Evolutionary conservation across 768 basidiomycete genomes (phyloP), one percentile per base, ranked within the genome.

Genomic region (Termitomyces sp.): DNA sequence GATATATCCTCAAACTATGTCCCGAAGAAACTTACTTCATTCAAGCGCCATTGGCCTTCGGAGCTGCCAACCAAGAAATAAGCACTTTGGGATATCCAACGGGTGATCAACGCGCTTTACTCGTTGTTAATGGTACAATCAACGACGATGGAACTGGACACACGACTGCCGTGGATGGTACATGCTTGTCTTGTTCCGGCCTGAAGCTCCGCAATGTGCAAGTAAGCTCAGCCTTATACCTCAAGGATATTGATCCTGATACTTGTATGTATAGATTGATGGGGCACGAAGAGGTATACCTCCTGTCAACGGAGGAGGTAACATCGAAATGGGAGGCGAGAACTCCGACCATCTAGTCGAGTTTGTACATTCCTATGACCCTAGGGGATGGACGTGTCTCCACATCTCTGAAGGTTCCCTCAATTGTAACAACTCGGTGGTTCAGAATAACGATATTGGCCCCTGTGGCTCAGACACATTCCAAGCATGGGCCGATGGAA

Each of bases 391-490:
- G 91, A 83, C 88, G 8, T 92, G 91, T 67, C 75, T 94, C 40
- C 93, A 94, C 63, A 66, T 94, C 33, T 73, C 77, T 0, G 85
- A 93, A 67, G 92, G 91, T 4, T 68, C 77, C 35, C 74, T 87
- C 38, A 74, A 68, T 9, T 94, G 91, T 71, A 78, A 73, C 56
- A 84, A 84, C 55, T 74, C 71, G 12, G 81, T 80, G 3, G 75
- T 94, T 33, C 86, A 87, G 65, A 86, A 91, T 70, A 94, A 94
- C 62, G 88, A 92, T 60, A 84, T 94, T 43, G 92, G 88, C 3
- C 89, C 90, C 2, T 85, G 86, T 58, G 89, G 90, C 9, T 72
- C 72, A 1, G 84, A 87, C 56, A 58, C 62, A 4, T 88, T 80
- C 63, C 80, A 84, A 59, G 71, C 89, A 67, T 92, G 90, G 90